Evolutionary conservation across 441 rosid genomes (phyloP), one percentile per base, ranked within the genome.

Genomic region (Populus hybrid): DNA sequence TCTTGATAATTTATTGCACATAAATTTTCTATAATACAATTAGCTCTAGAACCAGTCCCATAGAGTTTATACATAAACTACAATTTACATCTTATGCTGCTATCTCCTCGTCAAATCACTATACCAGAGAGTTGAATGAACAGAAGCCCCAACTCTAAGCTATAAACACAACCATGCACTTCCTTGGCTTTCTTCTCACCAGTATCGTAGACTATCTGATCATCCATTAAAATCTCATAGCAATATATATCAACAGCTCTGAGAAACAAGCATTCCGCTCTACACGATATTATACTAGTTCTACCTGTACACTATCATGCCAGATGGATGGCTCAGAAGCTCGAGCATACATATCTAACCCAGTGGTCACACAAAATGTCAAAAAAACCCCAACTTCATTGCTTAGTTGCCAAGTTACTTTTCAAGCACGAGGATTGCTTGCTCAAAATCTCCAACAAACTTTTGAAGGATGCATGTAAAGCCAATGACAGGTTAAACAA

Each of bases 261-360:
- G 59, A 28, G 18, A 33, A 76, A 12, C 74, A 71, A 35, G 68
- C 28, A 20, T 18, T 18, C 21, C 31, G 10, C 72, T 36, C 9
- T 56, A 10, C 26, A 24, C 12, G 36, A 24, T 56, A 42, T 61
- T 26, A 18, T 21, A 28, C 3, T 45, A 28, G 2, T 59, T 69
- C 66, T 45, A 65, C 74, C 76, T 71, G 76, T 80, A 83, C 77
- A 78, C 76, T 76, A 45, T 80, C 72, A 72, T 42, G 70, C 80
- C 78, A 71, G n/a, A 66, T 50, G 42, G 77, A 61, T 61, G 65
- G 70, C 72, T 23, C 53, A 14, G 64, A 77, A 64, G 66, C 67
- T 0, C 45, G 59, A 33, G 40, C 14, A 33, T n/a, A 64, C 50
- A 64, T 40, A 38, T 33, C 38, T 42, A 23, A 77, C 20, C 68